These are phyloP conservation scores for Apiospora rasikravindrae DNA, from an alignment of 2,329 filamentous ascomycete species.

Conservation along the genomic window DNA sequence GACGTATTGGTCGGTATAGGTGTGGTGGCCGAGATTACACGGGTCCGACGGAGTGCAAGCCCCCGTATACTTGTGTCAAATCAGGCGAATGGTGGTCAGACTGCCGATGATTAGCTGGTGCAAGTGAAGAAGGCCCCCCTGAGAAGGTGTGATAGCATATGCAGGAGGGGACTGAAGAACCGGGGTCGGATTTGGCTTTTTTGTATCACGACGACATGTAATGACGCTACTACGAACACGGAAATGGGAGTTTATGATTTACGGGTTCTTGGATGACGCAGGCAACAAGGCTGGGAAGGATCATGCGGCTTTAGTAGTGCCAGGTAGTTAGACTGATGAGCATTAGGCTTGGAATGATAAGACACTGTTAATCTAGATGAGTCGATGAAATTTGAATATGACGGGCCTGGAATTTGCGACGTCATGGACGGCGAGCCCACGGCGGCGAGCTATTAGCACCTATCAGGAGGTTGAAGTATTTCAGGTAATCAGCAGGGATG, in stretches of 20 bases:
- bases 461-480: too few species aligned
- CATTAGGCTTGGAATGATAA: not conserved
- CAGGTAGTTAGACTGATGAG: not conserved
- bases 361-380: not conserved
- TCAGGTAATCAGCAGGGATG: too few species aligned
- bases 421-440: too few species aligned
- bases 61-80: not conserved
- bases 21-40: not conserved
- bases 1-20: not conserved
- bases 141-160: not conserved
- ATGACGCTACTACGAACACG: not conserved
- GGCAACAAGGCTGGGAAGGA: too few species aligned
- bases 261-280: not conserved
- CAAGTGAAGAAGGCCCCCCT: not conserved
- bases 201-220: not conserved
- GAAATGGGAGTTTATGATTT: not conserved
- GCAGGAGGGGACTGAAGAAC: not conserved
- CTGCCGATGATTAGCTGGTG: slow-evolving; percentile 1
- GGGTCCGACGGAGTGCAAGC: not conserved
- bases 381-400: too few species aligned
- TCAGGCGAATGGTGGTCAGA: slow-evolving; percentile 3
- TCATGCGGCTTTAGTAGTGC: too few species aligned
- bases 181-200: not conserved
- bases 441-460: too few species aligned
- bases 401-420: not conserved